Conservation (phyloP, 2,329 filamentous ascomycete genomes). For the Didymella sp. region DNA sequence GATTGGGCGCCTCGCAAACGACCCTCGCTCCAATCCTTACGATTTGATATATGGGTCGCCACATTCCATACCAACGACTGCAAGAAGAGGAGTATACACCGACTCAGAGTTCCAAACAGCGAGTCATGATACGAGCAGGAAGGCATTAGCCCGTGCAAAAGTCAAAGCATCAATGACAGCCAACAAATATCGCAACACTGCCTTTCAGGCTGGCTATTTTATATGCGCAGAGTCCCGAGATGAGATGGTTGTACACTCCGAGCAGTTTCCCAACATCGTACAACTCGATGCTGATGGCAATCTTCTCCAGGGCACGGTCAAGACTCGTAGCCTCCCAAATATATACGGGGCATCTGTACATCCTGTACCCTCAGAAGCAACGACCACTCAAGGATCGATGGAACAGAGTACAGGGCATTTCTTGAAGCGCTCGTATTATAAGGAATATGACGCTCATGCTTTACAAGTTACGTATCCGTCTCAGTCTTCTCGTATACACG, state of each 20-base stretch:
- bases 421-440: not conserved
- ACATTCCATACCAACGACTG: not conserved
- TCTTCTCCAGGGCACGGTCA: not conserved
- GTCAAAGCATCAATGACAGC: constrained; percentile 20
- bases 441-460: not conserved
- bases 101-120: constrained; percentile 28
- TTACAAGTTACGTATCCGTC: not conserved
- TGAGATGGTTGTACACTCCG: constrained; percentile 24
- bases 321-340: constrained; percentile 15
- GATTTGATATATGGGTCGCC: constrained; percentile 12
- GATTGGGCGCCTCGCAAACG: constrained; percentile 17
- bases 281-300: constrained; percentile 20
- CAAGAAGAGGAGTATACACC: not conserved
- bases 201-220: constrained; percentile 13
- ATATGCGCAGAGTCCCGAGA: constrained; percentile 21
- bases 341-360: constrained; percentile 11
- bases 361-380: not conserved
- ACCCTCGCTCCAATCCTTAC: constrained; percentile 3
- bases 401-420: not conserved
- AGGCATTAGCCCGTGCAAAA: constrained; percentile 23
- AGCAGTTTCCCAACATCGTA: constrained; percentile 12
- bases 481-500: not conserved
- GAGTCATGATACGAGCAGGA: not conserved
- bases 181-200: constrained; percentile 15
- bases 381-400: not conserved